Conservation (phyloP, 1,139 yeast genomes). For the Saccharomyces hybrid region DNA sequence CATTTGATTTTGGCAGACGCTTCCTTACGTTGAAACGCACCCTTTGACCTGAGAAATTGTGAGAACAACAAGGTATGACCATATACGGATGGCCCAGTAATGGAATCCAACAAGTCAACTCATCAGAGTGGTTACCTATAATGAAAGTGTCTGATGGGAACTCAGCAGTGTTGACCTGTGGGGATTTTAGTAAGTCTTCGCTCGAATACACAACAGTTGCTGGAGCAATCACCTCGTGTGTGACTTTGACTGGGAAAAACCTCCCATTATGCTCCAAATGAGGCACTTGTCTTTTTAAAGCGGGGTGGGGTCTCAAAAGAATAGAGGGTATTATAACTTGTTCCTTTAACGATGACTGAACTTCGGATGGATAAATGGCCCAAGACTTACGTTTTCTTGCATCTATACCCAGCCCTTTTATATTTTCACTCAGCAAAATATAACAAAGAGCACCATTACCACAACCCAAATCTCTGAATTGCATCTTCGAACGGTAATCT, state of each 20-base stretch:
- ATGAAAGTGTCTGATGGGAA: constrained; percentile 66
- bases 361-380: constrained; percentile 58
- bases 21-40: constrained; percentile 42
- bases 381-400: constrained; percentile 88
- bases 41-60: constrained; percentile 69
- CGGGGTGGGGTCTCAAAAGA: constrained; percentile 61
- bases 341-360: constrained; percentile 53
- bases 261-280: constrained; percentile 51
- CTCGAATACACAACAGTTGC: constrained; percentile 32
- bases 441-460: constrained; percentile 88
- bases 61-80: constrained; percentile 94
- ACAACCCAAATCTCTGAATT: constrained; percentile 87
- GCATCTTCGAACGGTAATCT: constrained; percentile 41
- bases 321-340: constrained; percentile 75
- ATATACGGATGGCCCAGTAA: constrained; percentile 76
- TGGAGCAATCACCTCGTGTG: constrained; percentile 32
- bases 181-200: constrained; percentile 42
- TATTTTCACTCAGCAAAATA: constrained; percentile 72
- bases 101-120: constrained; percentile 93
- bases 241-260: constrained; percentile 47
- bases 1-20: constrained; percentile 35
- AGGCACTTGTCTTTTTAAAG: constrained; percentile 47
- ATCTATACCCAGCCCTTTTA: constrained; percentile 76
- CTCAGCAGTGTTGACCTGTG: constrained; percentile 58
- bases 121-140: constrained; percentile 94